Evolutionary conservation across 2,329 filamentous ascomycete species (phyloP).

Genomic region (Aureobasidium zeae): DNA sequence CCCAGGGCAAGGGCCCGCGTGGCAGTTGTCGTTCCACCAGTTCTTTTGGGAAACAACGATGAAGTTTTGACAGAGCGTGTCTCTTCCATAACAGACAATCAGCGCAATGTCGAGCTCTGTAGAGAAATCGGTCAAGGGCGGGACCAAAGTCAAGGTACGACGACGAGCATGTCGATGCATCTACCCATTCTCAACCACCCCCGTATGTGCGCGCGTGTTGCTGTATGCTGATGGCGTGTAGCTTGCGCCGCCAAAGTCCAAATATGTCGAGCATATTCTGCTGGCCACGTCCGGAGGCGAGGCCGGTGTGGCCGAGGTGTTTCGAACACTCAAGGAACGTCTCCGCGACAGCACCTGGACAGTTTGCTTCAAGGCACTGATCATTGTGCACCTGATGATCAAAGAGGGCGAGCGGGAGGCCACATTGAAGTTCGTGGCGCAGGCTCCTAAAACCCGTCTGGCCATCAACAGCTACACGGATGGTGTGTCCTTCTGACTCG

Average conservation of each 20-base stretch:
- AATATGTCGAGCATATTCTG: constrained; percentile 98
- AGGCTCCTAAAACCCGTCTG: constrained; percentile 65
- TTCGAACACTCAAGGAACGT: constrained; percentile 79
- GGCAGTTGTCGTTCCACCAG: constrained; percentile 2
- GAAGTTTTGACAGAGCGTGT: constrained; percentile 2
- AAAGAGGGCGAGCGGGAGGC: constrained; percentile 85
- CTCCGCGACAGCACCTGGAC: constrained; percentile 97
- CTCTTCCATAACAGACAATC: not conserved
- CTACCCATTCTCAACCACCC: too few species aligned
- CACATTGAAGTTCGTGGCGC: constrained; percentile 74
- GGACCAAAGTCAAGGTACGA: constrained; percentile 88
- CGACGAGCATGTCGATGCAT: not conserved
- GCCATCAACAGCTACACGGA: constrained; percentile 88
- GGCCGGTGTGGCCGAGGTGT: constrained; percentile 89
- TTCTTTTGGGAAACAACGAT: constrained; percentile 10
- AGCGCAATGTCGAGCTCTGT: constrained; percentile 70
- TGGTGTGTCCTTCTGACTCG: constrained; percentile 48
- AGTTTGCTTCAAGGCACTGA: constrained; percentile 96
- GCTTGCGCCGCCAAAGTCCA: constrained; percentile 94
- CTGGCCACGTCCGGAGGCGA: constrained; percentile 92
- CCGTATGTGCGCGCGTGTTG: not conserved
- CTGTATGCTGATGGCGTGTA: constrained; percentile 34
- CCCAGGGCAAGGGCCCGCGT: constrained; percentile 5
- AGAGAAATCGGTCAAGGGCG: constrained; percentile 98
- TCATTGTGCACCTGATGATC: constrained; percentile 95